A percentile compares a stretch with the other conserved stretches of the same genome.
These are phyloP conservation scores for Pseudogymnoascus sp. DNA, from an alignment of 2,329 filamentous ascomycete species.

Conservation along the genomic window DNA sequence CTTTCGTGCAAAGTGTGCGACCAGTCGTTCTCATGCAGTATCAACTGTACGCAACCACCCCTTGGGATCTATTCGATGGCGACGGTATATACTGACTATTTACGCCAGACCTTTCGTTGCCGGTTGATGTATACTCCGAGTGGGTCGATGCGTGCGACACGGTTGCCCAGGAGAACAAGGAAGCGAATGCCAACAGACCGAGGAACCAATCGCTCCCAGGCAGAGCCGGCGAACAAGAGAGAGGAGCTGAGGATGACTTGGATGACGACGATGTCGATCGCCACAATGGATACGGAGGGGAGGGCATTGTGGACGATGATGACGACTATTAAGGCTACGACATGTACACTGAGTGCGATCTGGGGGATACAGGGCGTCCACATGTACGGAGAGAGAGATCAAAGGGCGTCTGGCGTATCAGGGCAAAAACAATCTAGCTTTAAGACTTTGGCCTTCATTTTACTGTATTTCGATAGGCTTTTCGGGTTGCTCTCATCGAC, in stretches of 20 bases:
- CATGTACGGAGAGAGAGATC: not conserved
- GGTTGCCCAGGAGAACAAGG: conserved; percentile 55
- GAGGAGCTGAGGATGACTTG: conserved; percentile 22
- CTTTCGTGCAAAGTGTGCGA: conserved; percentile 89
- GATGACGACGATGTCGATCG: conserved; percentile 26
- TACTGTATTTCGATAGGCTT: conserved; percentile 7
- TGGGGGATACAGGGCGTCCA: not conserved
- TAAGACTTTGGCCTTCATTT: conserved; percentile 6
- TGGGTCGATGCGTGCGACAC: conserved; percentile 93
- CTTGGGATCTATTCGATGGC: not conserved
- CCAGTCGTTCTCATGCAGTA: conserved; percentile 84
- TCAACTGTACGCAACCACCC: conserved; percentile 60
- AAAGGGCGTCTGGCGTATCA: conserved; percentile 6
- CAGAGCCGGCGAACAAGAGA: conserved; percentile 11
- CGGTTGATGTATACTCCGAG: conserved; percentile 93
- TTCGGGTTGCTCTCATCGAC: not conserved
- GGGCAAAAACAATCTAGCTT: conserved; percentile 7
- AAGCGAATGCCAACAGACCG: conserved; percentile 20
- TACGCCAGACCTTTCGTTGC: conserved; percentile 67
- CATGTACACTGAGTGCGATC: not conserved
- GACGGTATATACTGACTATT: conserved; percentile 16
- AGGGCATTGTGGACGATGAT: conserved; percentile 47
- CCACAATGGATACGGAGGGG: conserved; percentile 43
- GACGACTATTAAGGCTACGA: conserved; percentile 42
- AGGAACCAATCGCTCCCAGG: not conserved